Base-by-base conservation (phyloP, 163 green algal species). In the Coccomyxa subellipsoidea region DNA sequence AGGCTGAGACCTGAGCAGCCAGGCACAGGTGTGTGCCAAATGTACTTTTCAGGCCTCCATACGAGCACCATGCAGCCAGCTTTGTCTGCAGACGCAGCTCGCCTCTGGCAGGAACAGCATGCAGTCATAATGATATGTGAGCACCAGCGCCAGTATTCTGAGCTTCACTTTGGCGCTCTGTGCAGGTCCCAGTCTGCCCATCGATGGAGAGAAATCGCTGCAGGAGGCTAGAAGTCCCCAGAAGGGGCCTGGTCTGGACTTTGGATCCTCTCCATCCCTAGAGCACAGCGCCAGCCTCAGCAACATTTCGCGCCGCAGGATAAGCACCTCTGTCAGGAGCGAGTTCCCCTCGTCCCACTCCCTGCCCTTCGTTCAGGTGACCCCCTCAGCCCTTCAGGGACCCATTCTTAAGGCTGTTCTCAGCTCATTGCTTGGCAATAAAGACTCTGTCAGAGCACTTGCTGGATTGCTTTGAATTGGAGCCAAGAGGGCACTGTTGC, bases 231-330 rank as follows among this genome's bases (percentile, higher is more conserved):
- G 15, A 23, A 23, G n/a, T 7, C 47, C 12, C 12, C 47, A 66
- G 12, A 18, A 66, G 47, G 12, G 47, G 12, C 47, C 12, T 12
- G 47, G 47, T 66, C 47, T 66, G 47, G 66, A 73, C 66, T 73
- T 73, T 6, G 27, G 29, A 23, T 23, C 27, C 2, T 27, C 66
- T 8, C 27, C 31, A 23, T 73, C 66, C 66, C 66, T 73, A 8
- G 66, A 73, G 66, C 66, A 34, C 66, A 73, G 66, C 66, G 27
- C 66, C 66, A 73, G 66, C 66, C n/a, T 73, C 7, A 73, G 29
- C 66, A 34, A 34, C 66, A 34, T 34, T 4, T 36, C 66, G 2
- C 66, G 29, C 66, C 29, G 29, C 66, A 73, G 66, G 66, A 73
- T 6, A 3, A 36, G 29, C 27, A 34, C 66, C n/a, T 73, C 27